phyloP scores from a whole-genome alignment of 1,284 basidiomycete species.

The Apiotrichum sp. region DNA sequence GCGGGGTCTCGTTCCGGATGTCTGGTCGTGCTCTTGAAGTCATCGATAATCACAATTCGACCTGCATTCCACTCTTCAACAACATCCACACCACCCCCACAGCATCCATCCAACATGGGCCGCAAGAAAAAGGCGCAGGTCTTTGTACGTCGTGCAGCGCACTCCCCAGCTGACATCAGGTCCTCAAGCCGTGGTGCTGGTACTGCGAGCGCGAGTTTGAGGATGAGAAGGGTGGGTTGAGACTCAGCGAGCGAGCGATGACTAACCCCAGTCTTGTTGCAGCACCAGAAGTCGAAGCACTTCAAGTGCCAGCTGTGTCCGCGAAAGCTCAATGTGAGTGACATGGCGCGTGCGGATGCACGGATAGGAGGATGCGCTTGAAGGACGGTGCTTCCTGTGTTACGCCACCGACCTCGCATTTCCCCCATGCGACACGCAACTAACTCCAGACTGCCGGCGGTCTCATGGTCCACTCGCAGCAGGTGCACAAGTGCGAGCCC shows the following conservation, averaged over 20 bases:
- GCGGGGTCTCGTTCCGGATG: no score
- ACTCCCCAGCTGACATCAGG: conserved; percentile 48
- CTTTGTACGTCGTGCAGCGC: conserved; percentile 31
- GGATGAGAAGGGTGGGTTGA: conserved; percentile 76
- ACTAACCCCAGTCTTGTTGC: conserved; percentile 70
- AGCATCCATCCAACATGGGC: conserved; percentile 36
- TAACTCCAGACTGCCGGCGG: conserved; percentile 71
- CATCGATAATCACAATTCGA: background rate
- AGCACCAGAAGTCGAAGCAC: conserved; percentile 99
- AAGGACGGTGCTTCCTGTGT: background rate
- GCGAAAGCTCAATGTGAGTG: conserved; percentile 66
- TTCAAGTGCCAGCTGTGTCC: conserved; percentile 98
- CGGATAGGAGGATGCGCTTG: background rate
- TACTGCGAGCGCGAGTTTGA: conserved; percentile 98
- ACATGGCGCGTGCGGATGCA: no score
- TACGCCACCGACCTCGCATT: conserved; percentile 3
- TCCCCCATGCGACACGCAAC: background rate
- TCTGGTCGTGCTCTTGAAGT: background rate
- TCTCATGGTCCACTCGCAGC: conserved; percentile 95
- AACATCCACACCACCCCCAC: background rate
- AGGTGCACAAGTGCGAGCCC: conserved; percentile 96
- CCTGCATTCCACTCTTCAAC: background rate
- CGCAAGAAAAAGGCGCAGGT: conserved; percentile 46
- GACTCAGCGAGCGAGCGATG: background rate
- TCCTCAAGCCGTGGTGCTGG: conserved; percentile 93